A percentile compares a stretch with the other conserved stretches of the same genome.
Evolutionary conservation across 805 yeast species (phyloP).

Genomic region (Wickerhamomyces bisporus): DNA sequence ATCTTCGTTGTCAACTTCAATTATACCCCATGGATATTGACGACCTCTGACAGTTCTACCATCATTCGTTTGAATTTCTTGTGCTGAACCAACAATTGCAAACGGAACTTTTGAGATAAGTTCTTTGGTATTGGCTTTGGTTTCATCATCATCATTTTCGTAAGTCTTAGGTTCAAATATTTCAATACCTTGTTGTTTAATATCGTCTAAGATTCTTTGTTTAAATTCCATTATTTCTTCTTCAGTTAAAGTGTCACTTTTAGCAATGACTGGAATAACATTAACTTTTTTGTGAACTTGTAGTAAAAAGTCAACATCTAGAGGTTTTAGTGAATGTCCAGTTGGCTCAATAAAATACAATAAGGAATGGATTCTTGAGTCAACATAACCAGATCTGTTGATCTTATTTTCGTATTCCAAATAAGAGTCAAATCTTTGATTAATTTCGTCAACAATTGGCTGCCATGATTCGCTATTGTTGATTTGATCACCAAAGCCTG

Average conservation of each 20-base stretch:
- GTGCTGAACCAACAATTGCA: slow-evolving; percentile 90
- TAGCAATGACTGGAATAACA: slow-evolving; percentile 90
- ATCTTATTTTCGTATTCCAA: slow-evolving; percentile 86
- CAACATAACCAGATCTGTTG: slow-evolving; percentile 64
- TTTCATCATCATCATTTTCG: slow-evolving; percentile 83
- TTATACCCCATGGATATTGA: slow-evolving; percentile 93
- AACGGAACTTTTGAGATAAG: slow-evolving; percentile 76
- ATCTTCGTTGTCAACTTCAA: slow-evolving; percentile 90
- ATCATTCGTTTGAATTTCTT: slow-evolving; percentile 58
- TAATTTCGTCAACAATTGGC: slow-evolving; percentile 87
- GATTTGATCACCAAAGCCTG: slow-evolving; percentile 90
- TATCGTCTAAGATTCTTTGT: slow-evolving; percentile 69
- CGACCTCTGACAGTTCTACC: slow-evolving; percentile 88
- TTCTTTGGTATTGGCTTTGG: slow-evolving; percentile 56
- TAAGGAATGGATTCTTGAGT: slow-evolving; percentile 88
- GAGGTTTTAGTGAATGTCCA: slow-evolving; percentile 84
- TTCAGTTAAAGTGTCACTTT: slow-evolving; percentile 87
- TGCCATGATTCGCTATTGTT: slow-evolving; percentile 79
- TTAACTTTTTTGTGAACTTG: slow-evolving; percentile 87
- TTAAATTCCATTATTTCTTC: slow-evolving; percentile 79
- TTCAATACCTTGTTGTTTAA: slow-evolving; percentile 66
- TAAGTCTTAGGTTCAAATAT: slow-evolving; percentile 73
- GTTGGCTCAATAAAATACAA: slow-evolving; percentile 95
- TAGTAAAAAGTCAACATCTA: slow-evolving; percentile 86
- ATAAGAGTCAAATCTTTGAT: slow-evolving; percentile 78